Evolutionary conservation across 202 grass and related monocot genomes (phyloP), one percentile per base, ranked within the genome.

Genomic region (Eragrostis tef): DNA sequence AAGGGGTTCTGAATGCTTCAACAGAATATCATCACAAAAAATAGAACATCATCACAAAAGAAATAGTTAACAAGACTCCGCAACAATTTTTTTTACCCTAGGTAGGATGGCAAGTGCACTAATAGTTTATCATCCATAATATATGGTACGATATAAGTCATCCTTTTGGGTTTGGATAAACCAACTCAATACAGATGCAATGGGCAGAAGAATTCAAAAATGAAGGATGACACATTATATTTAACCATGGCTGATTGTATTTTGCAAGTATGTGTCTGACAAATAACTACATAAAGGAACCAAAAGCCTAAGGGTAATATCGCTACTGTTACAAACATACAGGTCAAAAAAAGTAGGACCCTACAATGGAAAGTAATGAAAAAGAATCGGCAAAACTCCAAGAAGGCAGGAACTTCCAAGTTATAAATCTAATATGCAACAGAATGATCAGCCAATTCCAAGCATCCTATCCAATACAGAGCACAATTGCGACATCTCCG

Each of bases 391-490:
- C 54, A 46, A 21, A 63, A n/a, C 44, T 75, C 67, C 9, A 64
- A 25, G 34, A 39, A 39, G 34, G 34, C 34, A 6, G 6, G 13
- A 3, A 21, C 8, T 63, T 51, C 3, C 36, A 39, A 29, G 63
- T 66, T 27, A 70, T 22, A 43, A 16, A 81, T 43, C 31, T 27
- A n/a, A n/a, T n/a, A 82, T 76, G 10, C 6, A 64, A 73, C 50
- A 68, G 27, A 85, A 43, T 11, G 22, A 78, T 74, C 80, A 86
- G 58, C 41, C 74, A 47, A 81, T 82, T 73, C 77, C 73, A 70
- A 94, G 92, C 95, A 94, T 91, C 74, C 80, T 93, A 80, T 98
- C 88, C 45, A 93, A 84, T 81, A 94, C 67, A 81, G 83, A 75
- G 75, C 90, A 91, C 47, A 93, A 71, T 24, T 86, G 87, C 1